Evolutionary conservation across 768 basidiomycete species (phyloP).

Genomic region (Pisolithus sp.): DNA sequence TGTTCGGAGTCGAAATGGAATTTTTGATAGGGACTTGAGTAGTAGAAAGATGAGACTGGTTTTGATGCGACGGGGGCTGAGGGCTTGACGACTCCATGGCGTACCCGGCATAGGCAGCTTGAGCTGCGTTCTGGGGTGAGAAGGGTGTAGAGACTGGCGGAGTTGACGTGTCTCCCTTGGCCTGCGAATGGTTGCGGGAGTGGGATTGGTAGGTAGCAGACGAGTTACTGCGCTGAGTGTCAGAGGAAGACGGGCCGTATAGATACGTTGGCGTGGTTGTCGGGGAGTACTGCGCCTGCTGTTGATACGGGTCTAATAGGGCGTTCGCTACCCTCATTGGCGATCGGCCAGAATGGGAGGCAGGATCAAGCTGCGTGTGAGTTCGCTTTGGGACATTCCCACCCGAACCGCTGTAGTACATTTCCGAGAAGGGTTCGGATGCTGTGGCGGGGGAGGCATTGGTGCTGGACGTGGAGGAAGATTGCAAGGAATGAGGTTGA

Average conservation of each 20-base stretch:
- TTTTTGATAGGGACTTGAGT: conserved; percentile 43
- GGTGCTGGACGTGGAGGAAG: conserved; percentile 28
- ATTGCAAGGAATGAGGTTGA: conserved; percentile 35
- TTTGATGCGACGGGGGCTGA: conserved; percentile 44
- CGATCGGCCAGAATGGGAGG: conserved; percentile 48
- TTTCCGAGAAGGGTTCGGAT: conserved; percentile 47
- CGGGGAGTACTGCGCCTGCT: conserved; percentile 59
- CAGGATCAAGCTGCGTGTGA: conserved; percentile 48
- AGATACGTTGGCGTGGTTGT: conserved; percentile 42
- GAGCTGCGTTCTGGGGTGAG: conserved; percentile 43
- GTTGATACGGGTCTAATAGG: conserved; percentile 66
- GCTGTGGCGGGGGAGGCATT: conserved; percentile 26
- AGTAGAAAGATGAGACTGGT: conserved; percentile 42
- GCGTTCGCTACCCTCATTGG: conserved; percentile 53
- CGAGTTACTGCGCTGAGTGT: conserved; percentile 36
- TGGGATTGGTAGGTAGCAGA: conserved; percentile 47
- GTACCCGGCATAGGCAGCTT: conserved; percentile 44
- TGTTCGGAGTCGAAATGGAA: conserved; percentile 64
- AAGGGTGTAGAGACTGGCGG: conserved; percentile 48
- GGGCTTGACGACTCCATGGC: conserved; percentile 63
- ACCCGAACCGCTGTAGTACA: conserved; percentile 52
- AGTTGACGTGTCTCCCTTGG: conserved; percentile 45
- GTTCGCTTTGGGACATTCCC: conserved; percentile 49
- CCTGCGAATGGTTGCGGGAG: conserved; percentile 50
- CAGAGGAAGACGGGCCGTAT: conserved; percentile 31